Evolutionary conservation across 208 protist genomes (phyloP).

Genomic region (Leishmania tropica): DNA sequence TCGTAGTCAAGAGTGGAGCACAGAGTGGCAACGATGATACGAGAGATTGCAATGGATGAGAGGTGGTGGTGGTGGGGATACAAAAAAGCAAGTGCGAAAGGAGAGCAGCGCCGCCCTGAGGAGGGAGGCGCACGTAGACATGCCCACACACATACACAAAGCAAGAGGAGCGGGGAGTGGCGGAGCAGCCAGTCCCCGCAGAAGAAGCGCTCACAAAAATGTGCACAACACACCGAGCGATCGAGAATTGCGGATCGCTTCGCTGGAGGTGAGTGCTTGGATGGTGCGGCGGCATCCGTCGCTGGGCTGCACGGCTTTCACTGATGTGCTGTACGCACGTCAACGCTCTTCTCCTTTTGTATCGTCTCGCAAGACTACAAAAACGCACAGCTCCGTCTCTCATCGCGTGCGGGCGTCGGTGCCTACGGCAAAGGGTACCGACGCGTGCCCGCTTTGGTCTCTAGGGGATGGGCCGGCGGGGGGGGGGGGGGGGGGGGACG

Average conservation of each 20-base stretch:
- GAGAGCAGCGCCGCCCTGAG: background rate
- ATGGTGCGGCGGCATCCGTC: background rate
- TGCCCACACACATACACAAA: background rate
- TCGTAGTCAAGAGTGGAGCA: background rate
- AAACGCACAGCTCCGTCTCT: background rate
- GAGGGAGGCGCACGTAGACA: background rate
- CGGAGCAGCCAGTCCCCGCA: background rate
- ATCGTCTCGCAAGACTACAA: background rate
- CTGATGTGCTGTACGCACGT: background rate
- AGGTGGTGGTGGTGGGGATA: background rate
- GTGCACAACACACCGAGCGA: background rate
- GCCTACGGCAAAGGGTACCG: background rate
- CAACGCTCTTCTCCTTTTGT: background rate
- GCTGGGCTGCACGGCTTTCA: background rate
- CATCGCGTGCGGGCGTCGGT: background rate
- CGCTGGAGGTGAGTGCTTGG: background rate
- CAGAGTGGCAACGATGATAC: background rate
- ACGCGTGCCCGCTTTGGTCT: background rate
- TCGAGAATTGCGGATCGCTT: background rate
- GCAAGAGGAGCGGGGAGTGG: background rate
- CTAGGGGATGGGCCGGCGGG: too few species aligned
- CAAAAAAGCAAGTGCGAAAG: background rate
- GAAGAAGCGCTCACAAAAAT: background rate
- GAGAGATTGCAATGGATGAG: background rate
- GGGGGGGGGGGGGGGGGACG: too few species aligned